These are phyloP conservation scores for Ogataea methylovora DNA, from an alignment of 805 yeast genomes.

Conservation along the genomic window DNA sequence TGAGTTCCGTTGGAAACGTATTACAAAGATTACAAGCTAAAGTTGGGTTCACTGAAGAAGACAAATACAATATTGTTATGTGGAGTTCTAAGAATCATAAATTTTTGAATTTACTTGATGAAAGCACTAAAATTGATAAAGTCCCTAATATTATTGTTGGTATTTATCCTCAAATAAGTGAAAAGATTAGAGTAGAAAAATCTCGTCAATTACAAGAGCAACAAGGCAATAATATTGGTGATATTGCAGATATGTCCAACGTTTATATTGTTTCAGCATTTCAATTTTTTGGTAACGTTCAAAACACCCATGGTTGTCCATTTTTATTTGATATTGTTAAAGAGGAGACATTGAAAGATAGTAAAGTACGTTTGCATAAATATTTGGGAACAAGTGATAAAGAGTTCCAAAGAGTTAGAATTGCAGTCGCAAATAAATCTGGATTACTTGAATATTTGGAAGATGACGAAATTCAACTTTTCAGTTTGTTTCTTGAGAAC, in stretches of 20 bases:
- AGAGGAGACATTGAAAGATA: constrained; percentile 54
- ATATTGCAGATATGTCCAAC: background rate
- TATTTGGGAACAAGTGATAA: constrained; percentile 70
- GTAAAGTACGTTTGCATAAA: constrained; percentile 59
- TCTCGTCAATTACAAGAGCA: too few relatives aligned
- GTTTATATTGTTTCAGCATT: constrained; percentile 54
- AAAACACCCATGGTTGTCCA: constrained; percentile 72
- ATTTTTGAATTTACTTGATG: constrained; percentile 25
- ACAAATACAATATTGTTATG: constrained; percentile 38
- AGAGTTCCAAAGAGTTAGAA: constrained; percentile 68
- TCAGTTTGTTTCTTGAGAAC: constrained; percentile 45
- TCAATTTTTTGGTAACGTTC: constrained; percentile 69
- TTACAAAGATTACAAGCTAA: constrained; percentile 49
- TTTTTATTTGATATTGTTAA: constrained; percentile 68
- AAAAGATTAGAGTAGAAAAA: constrained; percentile 10
- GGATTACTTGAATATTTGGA: constrained; percentile 38
- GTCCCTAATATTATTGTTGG: constrained; percentile 41
- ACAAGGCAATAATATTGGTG: background rate
- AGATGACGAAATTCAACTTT: constrained; percentile 46
- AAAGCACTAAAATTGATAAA: constrained; percentile 29
- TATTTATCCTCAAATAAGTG: constrained; percentile 33
- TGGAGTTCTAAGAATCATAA: constrained; percentile 43
- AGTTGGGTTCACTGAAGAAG: constrained; percentile 41
- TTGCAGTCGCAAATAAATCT: constrained; percentile 46
- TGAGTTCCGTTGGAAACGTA: constrained; percentile 48